Base-by-base conservation (phyloP, 1,284 basidiomycete genomes). In the Melampsora larici-populina region DNA sequence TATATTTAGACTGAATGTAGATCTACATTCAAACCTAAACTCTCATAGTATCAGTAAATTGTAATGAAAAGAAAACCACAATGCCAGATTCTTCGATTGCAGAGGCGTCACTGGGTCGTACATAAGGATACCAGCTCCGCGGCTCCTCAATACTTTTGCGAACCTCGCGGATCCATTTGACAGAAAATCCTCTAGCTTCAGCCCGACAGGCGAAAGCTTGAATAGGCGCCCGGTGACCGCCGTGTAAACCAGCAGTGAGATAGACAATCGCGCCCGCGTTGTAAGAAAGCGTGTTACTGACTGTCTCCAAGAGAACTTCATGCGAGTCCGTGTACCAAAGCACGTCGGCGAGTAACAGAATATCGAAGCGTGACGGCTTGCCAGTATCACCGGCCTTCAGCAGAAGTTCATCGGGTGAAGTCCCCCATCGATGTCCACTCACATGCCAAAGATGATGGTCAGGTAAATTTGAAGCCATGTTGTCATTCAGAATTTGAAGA, bases 171-270 rank as follows among this genome's bases (percentile, higher is more conserved):
- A 58, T 58, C 55, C 55, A 58, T 58, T 58, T n/a, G 79, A 82
- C 81, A 70, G 79, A 82, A 78, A 49, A 66, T n/a, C 55, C 55
- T 29, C 21, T 58, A 15, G n/a, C 55, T 18, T 58, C 9, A 2
- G 55, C 55, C 26, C 55, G 8, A 58, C 4, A 24, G 21, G 55
- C 55, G 26, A 58, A 58, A 24, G 4, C 18, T 58, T 58, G n/a
- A 18, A 58, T 58, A 29, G 55, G 55, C 26, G n/a, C 55, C 26
- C 55, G 55, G 7, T 58, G 55, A 24, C 55, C 55, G 55, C 26
- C 55, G n/a, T 58, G 55, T 24, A 58, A 29, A n/a, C 55, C 55
- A 29, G 55, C 55, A 7, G 55, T 58, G 21, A 58, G 55, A 58
- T 58, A 58, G 7, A 13, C 55, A n/a, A 58, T 58, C 26, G 55